These are phyloP conservation scores for Uncinocarpus reesii DNA, from an alignment of 2,329 filamentous ascomycete genomes.

Conservation along the genomic window DNA sequence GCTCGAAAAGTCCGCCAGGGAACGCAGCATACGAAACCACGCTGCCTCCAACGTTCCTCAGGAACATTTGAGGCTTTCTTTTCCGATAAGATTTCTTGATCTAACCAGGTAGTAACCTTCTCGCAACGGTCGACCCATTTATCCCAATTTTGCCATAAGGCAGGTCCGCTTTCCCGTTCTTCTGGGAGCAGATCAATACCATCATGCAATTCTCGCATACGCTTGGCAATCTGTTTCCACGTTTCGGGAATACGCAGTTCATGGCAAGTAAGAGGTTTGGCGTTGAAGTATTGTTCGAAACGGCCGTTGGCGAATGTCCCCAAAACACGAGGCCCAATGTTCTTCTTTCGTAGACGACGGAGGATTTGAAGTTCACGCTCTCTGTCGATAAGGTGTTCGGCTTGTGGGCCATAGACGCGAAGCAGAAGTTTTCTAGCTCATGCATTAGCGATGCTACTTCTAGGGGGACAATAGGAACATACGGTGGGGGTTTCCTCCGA, in stretches of 20 bases:
- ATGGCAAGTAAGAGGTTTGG: constrained; percentile 62
- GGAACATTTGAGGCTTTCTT: constrained; percentile 35
- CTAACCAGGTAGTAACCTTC: constrained; percentile 43
- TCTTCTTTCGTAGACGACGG: constrained; percentile 74
- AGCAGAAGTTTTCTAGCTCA: constrained; percentile 61
- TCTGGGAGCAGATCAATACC: constrained; percentile 74
- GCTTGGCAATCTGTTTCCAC: constrained; percentile 87
- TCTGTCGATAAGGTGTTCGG: constrained; percentile 89
- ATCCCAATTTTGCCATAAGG: constrained; percentile 89
- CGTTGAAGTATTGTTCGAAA: constrained; percentile 90
- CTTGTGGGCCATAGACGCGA: constrained; percentile 87
- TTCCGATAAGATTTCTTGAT: constrained; percentile 48
- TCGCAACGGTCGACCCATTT: constrained; percentile 64
- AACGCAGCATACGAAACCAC: constrained; percentile 70
- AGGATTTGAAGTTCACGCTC: constrained; percentile 82
- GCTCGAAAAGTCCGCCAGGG: constrained; percentile 70
- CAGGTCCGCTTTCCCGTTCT: constrained; percentile 68
- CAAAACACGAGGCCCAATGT: constrained; percentile 80
- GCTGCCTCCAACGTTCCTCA: constrained; percentile 52
- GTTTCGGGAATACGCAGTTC: constrained; percentile 74
- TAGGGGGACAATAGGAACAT: constrained; percentile 25
- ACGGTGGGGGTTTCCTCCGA: constrained; percentile 44
- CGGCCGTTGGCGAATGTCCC: constrained; percentile 91
- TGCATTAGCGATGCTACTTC: not conserved
- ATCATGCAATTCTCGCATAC: constrained; percentile 91